Base-by-base conservation (phyloP, 2,329 filamentous ascomycete genomes). In the Fusarium tuaranense region DNA sequence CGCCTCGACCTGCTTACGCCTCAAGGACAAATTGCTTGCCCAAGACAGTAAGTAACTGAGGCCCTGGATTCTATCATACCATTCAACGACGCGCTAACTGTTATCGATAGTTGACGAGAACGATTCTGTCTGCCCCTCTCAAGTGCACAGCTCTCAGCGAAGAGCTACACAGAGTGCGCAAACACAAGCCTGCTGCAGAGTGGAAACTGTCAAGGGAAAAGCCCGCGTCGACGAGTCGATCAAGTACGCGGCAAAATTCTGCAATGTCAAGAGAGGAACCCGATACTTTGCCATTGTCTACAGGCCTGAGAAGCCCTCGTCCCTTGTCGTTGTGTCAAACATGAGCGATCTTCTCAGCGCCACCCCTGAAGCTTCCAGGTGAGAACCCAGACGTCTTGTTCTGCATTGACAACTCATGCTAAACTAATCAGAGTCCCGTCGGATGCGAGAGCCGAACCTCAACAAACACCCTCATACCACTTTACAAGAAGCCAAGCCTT, bases 241-340 rank as follows among this genome's bases (percentile, higher is more conserved):
- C 16, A 25, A n/a, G 34, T 41, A 60, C 4, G 14, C 7, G 4
- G 57, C 34, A 12, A 41, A 18, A 12, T 60, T 60, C 22, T 5
- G 25, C 22, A 25, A 60, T 41, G 16, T 62, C 10, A 44, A 22
- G 36, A 20, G 9, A 39, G 55, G 53, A 2, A 18, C 44, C 12
- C 16, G 44, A 14, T 70, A 70, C 20, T 70, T 69, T 32, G 53
- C 36, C 2, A 65, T 65, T 5, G n/a, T 65, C n/a, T 70, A 65
- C 20, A 44, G 60, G 1, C 44, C 48, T 6, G n/a, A 55, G 5
- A 53, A 69, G 4, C 44, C 36, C 38, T 25, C 51, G 3, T 70
- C 66, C 9, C 32, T 61, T 20, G 59, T 67, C 10, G n/a, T 55
- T 1, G 25, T 27, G 48, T 59, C 53, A 18, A 32, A 55, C 59